Conservation (phyloP, 2,329 filamentous ascomycete species). For the Knufia fluminis region DNA sequence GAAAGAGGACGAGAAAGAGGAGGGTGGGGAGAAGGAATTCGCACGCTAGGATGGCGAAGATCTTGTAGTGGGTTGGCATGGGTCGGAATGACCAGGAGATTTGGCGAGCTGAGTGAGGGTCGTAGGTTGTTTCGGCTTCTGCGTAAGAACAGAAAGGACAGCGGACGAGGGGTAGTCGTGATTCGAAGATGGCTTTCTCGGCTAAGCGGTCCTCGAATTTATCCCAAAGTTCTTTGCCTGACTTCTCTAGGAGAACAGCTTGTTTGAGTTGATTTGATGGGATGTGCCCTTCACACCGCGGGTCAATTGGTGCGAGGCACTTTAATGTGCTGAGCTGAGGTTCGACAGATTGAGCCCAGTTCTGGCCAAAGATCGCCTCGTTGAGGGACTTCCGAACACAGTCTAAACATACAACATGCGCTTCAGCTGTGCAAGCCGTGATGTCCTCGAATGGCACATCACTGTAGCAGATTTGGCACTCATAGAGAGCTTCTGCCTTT, state of each 20-base stretch:
- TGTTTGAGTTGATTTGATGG: conserved; percentile 59
- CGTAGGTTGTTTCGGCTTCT: conserved; percentile 70
- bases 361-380: conserved; percentile 87
- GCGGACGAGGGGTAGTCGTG: conserved; percentile 63
- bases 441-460: conserved; percentile 42
- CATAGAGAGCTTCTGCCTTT: conserved; percentile 34
- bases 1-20: conserved; percentile 40
- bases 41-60: conserved; percentile 34
- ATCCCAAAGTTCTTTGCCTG: conserved; percentile 60
- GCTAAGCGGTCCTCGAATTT: conserved; percentile 73
- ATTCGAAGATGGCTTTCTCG: conserved; percentile 64
- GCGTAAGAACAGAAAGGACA: conserved; percentile 91
- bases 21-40: conserved; percentile 43
- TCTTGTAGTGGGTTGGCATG: conserved; percentile 36
- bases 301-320: conserved; percentile 68
- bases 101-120: conserved; percentile 42
- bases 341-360: conserved; percentile 75
- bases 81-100: conserved; percentile 50
- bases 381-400: conserved; percentile 75
- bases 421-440: conserved; percentile 34
- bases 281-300: conserved; percentile 64
- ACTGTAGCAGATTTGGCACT: conserved; percentile 41
- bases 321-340: conserved; percentile 61
- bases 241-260: conserved; percentile 60
- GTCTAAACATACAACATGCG: conserved; percentile 47